These are phyloP conservation scores for Dactylellina sp. DNA, from an alignment of 2,329 filamentous ascomycete species.

Conservation along the genomic window DNA sequence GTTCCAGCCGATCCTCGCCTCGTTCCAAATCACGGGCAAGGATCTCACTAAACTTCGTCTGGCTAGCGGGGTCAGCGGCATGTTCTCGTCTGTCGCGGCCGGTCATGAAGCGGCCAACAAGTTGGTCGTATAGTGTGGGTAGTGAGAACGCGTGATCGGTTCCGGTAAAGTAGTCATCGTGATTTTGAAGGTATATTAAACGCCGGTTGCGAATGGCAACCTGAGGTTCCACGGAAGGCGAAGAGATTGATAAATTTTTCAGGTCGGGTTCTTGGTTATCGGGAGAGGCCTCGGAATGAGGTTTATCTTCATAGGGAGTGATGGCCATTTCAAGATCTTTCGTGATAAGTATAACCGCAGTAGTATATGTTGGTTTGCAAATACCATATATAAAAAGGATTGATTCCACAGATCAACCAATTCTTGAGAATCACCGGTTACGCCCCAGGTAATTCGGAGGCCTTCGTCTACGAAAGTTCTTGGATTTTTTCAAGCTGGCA, in stretches of 20 bases:
- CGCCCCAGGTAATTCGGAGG: too few relatives aligned
- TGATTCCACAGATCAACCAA: too few relatives aligned
- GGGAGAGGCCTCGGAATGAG: neutral
- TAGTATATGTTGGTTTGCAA: too few relatives aligned
- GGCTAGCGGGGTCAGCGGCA: slow-evolving; percentile 36
- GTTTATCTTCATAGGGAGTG: slow-evolving; percentile 23
- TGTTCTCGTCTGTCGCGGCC: slow-evolving; percentile 46
- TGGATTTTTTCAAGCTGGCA: neutral
- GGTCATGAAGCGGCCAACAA: slow-evolving; percentile 51
- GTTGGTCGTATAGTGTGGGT: slow-evolving; percentile 47
- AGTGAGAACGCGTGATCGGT: slow-evolving; percentile 52
- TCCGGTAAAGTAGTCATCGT: slow-evolving; percentile 46
- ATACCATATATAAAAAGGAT: too few relatives aligned
- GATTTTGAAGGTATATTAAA: slow-evolving; percentile 47
- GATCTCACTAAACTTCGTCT: slow-evolving; percentile 50
- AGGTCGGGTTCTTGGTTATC: slow-evolving; percentile 17
- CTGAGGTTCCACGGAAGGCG: slow-evolving; percentile 23
- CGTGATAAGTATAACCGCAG: too few relatives aligned
- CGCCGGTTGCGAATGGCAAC: slow-evolving; percentile 46
- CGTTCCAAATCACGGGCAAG: slow-evolving; percentile 43
- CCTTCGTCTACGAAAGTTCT: too few relatives aligned
- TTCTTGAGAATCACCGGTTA: too few relatives aligned
- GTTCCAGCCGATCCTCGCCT: slow-evolving; percentile 39
- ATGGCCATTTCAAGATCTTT: slow-evolving; percentile 23
- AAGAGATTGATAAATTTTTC: slow-evolving; percentile 21